Conservation (phyloP, 1,284 basidiomycete genomes). For the Veloboletus limbatus region DNA sequence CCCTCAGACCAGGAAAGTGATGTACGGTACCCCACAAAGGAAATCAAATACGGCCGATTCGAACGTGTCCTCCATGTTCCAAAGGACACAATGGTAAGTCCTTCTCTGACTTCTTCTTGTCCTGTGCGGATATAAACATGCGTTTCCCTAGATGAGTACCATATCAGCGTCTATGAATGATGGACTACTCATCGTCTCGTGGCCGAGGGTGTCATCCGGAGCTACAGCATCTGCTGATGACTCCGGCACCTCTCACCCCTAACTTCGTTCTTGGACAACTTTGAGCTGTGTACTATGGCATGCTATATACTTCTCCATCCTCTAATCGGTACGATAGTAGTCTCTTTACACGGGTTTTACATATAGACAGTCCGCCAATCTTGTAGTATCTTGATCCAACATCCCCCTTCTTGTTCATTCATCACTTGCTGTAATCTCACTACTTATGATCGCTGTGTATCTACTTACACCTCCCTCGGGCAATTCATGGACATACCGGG, state of each 20-base stretch:
- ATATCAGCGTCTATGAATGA: slow-evolving; percentile 37
- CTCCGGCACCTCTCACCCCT: slow-evolving; percentile 5
- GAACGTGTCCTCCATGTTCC: slow-evolving; percentile 32
- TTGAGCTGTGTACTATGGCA: slow-evolving; percentile 12
- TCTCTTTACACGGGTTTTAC: neutral
- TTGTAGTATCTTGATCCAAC: neutral
- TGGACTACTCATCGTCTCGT: slow-evolving; percentile 30
- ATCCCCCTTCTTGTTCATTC: neutral
- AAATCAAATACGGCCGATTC: slow-evolving; percentile 34
- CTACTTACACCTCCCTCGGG: no score
- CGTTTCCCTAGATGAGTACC: slow-evolving; percentile 28
- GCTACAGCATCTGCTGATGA: slow-evolving; percentile 14
- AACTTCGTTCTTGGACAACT: slow-evolving; percentile 4
- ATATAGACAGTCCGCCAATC: neutral
- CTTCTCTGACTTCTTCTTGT: slow-evolving; percentile 4
- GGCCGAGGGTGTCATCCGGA: slow-evolving; percentile 25
- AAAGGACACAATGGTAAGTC: slow-evolving; percentile 32
- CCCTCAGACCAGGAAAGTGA: slow-evolving; percentile 21
- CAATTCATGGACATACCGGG: no score
- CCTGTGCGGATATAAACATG: slow-evolving; percentile 3
- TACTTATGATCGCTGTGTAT: no score
- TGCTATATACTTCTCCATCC: neutral
- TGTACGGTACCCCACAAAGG: slow-evolving; percentile 23
- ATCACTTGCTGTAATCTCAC: slow-evolving; percentile 13
- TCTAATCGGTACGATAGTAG: slow-evolving; percentile 22